These are phyloP conservation scores for Suillus fuscotomentosus DNA, from an alignment of 768 basidiomycete genomes.

Conservation along the genomic window DNA sequence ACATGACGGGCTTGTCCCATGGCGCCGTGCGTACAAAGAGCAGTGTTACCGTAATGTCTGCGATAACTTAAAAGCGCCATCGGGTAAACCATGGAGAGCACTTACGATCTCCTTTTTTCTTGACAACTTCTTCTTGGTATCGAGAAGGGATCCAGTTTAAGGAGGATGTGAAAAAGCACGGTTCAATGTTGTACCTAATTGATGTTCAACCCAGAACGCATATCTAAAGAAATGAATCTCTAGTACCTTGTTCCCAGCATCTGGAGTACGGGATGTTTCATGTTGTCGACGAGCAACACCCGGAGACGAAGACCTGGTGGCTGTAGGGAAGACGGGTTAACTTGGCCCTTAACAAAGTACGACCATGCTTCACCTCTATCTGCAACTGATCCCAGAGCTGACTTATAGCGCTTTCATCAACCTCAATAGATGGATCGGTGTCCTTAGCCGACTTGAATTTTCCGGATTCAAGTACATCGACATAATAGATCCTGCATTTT, in stretches of 20 bases:
- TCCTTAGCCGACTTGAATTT: constrained; percentile 21
- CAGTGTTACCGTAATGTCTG: constrained; percentile 50
- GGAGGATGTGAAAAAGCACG: constrained; percentile 55
- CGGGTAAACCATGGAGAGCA: background rate
- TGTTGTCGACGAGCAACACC: constrained; percentile 40
- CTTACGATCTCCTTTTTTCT: constrained; percentile 47
- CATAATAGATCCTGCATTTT: constrained; percentile 22
- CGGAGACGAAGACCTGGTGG: constrained; percentile 18
- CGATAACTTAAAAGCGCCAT: background rate
- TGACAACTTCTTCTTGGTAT: constrained; percentile 45
- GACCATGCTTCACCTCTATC: constrained; percentile 11
- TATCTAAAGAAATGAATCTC: background rate
- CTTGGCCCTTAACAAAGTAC: background rate
- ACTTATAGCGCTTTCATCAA: constrained; percentile 13
- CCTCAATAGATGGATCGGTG: constrained; percentile 4
- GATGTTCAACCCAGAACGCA: background rate
- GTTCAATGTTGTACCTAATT: constrained; percentile 46
- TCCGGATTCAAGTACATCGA: constrained; percentile 40
- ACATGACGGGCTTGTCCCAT: constrained; percentile 25
- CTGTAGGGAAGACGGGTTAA: constrained; percentile 4
- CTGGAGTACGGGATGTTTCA: constrained; percentile 46
- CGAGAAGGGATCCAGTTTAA: constrained; percentile 59
- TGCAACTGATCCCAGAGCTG: constrained; percentile 21
- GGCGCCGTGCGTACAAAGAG: constrained; percentile 40
- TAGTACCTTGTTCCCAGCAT: constrained; percentile 50